Evolutionary conservation across 164 flowering plant genomes (phyloP).

Genomic region (Malania oleifera): DNA sequence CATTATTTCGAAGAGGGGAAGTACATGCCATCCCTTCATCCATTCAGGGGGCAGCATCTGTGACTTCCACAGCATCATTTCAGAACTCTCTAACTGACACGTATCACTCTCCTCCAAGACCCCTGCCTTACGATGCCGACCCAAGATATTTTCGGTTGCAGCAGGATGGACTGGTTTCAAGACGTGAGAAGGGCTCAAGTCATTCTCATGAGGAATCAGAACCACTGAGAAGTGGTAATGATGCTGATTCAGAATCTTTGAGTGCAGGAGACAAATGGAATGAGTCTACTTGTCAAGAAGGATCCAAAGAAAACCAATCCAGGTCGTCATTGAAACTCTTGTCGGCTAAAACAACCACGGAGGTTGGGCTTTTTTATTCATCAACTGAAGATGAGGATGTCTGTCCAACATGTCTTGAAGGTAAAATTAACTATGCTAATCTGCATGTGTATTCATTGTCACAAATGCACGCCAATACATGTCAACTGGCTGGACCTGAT

Average conservation of each 20-base stretch:
- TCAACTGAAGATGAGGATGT: conserved; percentile 93
- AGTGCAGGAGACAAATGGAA: conserved; percentile 54
- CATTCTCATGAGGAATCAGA: conserved; percentile 82
- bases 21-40: conserved; percentile 60
- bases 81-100: conserved; percentile 64
- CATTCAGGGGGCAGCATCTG: conserved; percentile 52
- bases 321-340: conserved; percentile 50
- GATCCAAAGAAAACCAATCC: conserved; percentile 40
- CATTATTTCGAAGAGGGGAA: conserved; percentile 65
- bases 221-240: conserved; percentile 53
- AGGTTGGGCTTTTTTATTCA: conserved; percentile 44
- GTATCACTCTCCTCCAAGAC: conserved; percentile 88
- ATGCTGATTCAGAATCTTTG: conserved; percentile 39
- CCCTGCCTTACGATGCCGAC: conserved; percentile 91
- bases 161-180: conserved; percentile 61
- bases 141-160: conserved; percentile 63
- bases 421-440: conserved; percentile 24
- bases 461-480: not conserved
- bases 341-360: conserved; percentile 34
- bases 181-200: conserved; percentile 86
- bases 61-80: conserved; percentile 46
- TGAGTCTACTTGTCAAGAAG: conserved; percentile 47
- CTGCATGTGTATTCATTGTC: not conserved
- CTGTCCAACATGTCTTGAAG: conserved; percentile 98
- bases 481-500: not conserved